Conservation (phyloP, 306 rosid species). For the Heteromeles arbutifolia region DNA sequence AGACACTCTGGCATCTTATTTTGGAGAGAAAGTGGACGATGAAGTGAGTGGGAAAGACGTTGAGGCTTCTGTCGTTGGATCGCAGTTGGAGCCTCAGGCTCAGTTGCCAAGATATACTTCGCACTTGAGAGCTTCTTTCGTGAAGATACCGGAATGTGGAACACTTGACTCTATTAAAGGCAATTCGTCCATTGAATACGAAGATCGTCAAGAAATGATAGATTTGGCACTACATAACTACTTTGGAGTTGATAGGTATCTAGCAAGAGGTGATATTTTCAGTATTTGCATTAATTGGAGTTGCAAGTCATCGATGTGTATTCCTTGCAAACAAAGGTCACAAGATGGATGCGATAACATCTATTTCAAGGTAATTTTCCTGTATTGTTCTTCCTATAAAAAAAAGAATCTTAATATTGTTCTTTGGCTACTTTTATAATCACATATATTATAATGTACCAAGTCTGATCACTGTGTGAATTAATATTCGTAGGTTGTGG, state of each 20-base stretch:
- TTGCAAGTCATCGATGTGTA: constrained; percentile 61
- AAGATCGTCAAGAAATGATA: constrained; percentile 73
- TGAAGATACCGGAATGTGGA: constrained; percentile 77
- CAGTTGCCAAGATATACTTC: constrained; percentile 63
- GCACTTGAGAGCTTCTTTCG: constrained; percentile 74
- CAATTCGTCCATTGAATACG: constrained; percentile 51
- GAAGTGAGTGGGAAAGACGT: constrained; percentile 17
- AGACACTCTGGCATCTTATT: constrained; percentile 52
- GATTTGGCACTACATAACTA: constrained; percentile 67
- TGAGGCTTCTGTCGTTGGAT: constrained; percentile 29
- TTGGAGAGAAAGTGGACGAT: constrained; percentile 41
- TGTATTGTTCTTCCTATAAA: background rate
- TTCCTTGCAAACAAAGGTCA: constrained; percentile 54
- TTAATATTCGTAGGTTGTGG: constrained; percentile 58
- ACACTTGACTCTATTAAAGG: constrained; percentile 61
- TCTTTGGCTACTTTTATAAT: constrained; percentile 1
- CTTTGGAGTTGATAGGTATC: constrained; percentile 74
- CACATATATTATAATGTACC: background rate
- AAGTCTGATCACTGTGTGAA: constrained; percentile 24
- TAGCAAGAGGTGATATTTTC: constrained; percentile 38
- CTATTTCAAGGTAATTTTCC: constrained; percentile 68
- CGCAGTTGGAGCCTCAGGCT: constrained; percentile 44
- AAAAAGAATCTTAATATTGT: background rate
- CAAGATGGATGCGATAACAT: constrained; percentile 32
- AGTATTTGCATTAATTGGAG: constrained; percentile 40